Percentiles rank a stretch among this genome's conserved stretches.
Evolutionary conservation across 2,329 filamentous ascomycete genomes (phyloP).

Genomic region (Fusarium penzigii): DNA sequence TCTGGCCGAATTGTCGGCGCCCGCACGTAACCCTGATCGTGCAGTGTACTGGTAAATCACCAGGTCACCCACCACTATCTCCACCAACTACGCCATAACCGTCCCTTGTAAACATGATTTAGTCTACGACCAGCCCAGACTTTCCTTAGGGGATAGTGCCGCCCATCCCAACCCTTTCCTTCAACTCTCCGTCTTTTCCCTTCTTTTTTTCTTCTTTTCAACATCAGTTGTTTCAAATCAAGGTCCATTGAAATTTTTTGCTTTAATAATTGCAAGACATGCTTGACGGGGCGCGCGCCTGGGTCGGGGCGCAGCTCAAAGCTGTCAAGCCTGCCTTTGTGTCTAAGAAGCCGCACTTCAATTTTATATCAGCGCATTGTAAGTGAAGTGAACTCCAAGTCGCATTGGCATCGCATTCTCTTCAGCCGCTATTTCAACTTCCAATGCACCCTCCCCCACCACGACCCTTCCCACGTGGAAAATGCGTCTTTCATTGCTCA

Average conservation of each 20-base stretch:
- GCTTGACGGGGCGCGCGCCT: constrained; percentile 36
- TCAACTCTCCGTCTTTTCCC: constrained; percentile 3
- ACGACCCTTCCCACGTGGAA: constrained; percentile 15
- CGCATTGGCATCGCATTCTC: not conserved
- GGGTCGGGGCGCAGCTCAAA: constrained; percentile 45
- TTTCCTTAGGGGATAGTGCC: constrained; percentile 5
- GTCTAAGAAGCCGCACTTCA: constrained; percentile 67
- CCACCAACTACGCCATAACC: constrained; percentile 17
- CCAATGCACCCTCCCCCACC: constrained; percentile 8
- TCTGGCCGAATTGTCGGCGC: not conserved
- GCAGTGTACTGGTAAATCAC: constrained; percentile 10
- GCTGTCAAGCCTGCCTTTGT: constrained; percentile 58
- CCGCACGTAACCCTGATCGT: constrained; percentile 18
- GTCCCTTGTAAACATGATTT: constrained; percentile 13
- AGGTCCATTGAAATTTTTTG: constrained; percentile 4
- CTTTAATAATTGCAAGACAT: constrained; percentile 25
- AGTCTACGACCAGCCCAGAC: constrained; percentile 2
- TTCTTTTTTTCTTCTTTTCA: constrained; percentile 17
- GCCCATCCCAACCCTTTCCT: constrained; percentile 17
- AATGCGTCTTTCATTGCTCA: constrained; percentile 11
- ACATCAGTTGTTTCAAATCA: constrained; percentile 11
- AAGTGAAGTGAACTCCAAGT: constrained; percentile 38
- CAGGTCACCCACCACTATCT: constrained; percentile 12
- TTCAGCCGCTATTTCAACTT: not conserved
- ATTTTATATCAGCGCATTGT: constrained; percentile 83